Base-by-base conservation (phyloP, 176 grass and related monocot species). In the Phoenix roebelenii region DNA sequence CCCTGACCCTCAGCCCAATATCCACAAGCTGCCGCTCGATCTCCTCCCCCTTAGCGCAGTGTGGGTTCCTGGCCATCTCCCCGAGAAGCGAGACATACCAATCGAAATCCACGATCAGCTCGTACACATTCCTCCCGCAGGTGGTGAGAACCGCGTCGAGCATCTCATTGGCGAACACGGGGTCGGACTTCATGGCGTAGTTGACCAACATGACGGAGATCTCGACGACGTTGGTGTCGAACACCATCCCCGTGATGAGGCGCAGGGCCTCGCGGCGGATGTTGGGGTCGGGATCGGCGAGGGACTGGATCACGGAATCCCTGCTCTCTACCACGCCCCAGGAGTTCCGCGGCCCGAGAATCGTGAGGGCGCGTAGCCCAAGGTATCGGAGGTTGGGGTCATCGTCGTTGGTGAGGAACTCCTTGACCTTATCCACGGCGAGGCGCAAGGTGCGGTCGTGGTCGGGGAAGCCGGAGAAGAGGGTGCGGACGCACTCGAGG, bases 361-460 rank as follows among this genome's bases (percentile, higher is more conserved):
- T 88, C 30, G 60, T 63, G 56, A 97, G 73, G 5, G 87, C 82
- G 57, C 80, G 74, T 25, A 92, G 87, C 12, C 87, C 93, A 18
- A 97, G 87, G 60, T 97, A 97, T 14, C 87, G 74, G 29, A 97
- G 84, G 68, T 92, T 97, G 28, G 87, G 75, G 72, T 97, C 93
- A 67, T 88, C 84, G 20, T 54, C 73, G 26, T 72, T 72, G 18
- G 78, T 30, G 64, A 98, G 44, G 55, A 98, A 82, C 32, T 92
- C 93, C 75, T 83, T 98, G 4, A 68, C 65, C 66, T 98, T 88
- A 51, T 75, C 84, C 56, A 92, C 79, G 25, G 87, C 93, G 0
- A 98, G 76, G 51, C 52, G 24, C 3, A 98, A 78, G 0, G 87
- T 81, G 0, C 65, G 73, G 9, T 79, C 73, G 56, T 91, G 80